Evolutionary conservation across 768 basidiomycete species (phyloP), one percentile per base, ranked within the genome.

Genomic region (Kwoniella sp.): DNA sequence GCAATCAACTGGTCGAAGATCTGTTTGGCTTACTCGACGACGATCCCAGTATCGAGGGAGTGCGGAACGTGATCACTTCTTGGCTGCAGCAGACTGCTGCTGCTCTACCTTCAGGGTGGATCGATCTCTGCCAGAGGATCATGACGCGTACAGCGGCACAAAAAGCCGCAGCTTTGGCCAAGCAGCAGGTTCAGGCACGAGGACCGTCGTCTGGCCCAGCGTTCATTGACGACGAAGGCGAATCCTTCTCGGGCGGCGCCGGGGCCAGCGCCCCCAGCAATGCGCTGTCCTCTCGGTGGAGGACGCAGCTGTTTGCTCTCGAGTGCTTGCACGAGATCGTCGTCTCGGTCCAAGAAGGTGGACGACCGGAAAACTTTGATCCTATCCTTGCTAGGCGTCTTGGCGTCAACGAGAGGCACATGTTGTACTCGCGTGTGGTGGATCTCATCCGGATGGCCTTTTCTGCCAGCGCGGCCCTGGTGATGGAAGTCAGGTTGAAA

Each of bases 401-500:
- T 39, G 53, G 67, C 1, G 42, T 70, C 1, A 72, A 66, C 44
- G 43, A 53, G 78, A 82, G 67, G 38, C 78, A 74, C 36, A 78
- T 96, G 39, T 78, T 99, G 15, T 85, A 88, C 32, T 84, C 86
- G 15, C 82, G 91, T 17, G 83, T 98, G 7, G 84, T 87, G 5
- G 95, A 99, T 74, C 78, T 99, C 51, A 93, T 99, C 75, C 88
- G 82, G 76, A 95, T 98, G 86, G 93, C 95, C 0, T 98, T 99
- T 71, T 93, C 89, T 11, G 92, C 95, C 0, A 91, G 90, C 14
- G 89, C 93, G 0, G 91, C 95, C 3, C 88, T 95, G 69, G 91
- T 96, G 27, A 91, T 88, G 8, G 90, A 96, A 70, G 96, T 98
- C 57, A 81, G 93, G 28, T 76, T 96, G 23, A 88, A 90, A 70